Evolutionary conservation across 805 yeast species (phyloP).

Genomic region (Danielia reshetovae): DNA sequence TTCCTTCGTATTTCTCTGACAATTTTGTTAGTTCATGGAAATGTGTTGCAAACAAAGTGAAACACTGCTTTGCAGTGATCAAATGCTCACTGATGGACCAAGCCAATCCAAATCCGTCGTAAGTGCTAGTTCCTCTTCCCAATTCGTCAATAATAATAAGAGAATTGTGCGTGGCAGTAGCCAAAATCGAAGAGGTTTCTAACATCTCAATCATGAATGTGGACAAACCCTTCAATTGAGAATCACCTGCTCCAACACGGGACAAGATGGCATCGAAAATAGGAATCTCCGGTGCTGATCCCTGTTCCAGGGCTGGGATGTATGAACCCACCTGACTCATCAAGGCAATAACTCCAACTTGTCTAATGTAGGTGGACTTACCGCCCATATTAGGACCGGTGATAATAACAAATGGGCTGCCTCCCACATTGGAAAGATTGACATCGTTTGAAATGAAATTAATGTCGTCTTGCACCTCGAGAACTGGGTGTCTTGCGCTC

Average conservation of each 20-base stretch:
- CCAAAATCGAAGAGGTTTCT: constrained; percentile 84
- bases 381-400: constrained; percentile 99
- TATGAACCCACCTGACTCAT: constrained; percentile 90
- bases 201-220: constrained; percentile 97
- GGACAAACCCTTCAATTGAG: constrained; percentile 93
- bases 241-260: constrained; percentile 98
- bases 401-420: constrained; percentile 71
- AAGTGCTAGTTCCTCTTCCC: constrained; percentile 85
- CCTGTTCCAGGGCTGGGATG: constrained; percentile 62
- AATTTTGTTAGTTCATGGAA: constrained; percentile 92
- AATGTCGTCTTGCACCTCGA: constrained; percentile 88
- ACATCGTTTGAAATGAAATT: constrained; percentile 92
- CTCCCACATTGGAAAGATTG: constrained; percentile 42
- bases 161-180: constrained; percentile 73
- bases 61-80: constrained; percentile 65
- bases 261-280: constrained; percentile 90
- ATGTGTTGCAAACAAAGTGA: constrained; percentile 92
- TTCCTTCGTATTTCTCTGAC: constrained; percentile 49
- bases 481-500: constrained; percentile 91
- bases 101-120: constrained; percentile 97
- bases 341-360: constrained; percentile 79
- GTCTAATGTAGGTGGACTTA: constrained; percentile 88
- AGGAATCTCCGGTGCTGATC: constrained; percentile 59
- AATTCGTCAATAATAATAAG: constrained; percentile 89
- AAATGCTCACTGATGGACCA: constrained; percentile 93